Conservation (phyloP, 176 grass and related monocot species). For the Urochloa ruziziensis region DNA sequence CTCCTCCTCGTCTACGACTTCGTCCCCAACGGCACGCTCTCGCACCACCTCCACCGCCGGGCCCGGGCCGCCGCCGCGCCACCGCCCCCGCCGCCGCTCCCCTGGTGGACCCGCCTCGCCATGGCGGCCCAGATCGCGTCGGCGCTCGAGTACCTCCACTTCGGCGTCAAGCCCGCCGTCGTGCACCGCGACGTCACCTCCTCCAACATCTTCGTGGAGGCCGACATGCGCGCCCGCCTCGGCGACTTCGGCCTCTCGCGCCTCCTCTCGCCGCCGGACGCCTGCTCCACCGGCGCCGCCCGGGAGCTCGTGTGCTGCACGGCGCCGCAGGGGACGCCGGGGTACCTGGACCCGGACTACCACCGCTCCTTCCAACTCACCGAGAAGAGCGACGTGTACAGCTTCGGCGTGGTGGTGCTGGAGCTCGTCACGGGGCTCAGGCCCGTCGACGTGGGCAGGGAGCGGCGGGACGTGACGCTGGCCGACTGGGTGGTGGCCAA, state of each 20-base stretch:
- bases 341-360: conserved; percentile 94
- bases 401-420: conserved; percentile 94
- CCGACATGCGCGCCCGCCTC: conserved; percentile 86
- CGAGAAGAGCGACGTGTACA: conserved; percentile 98
- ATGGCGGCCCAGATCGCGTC: conserved; percentile 86
- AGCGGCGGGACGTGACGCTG: conserved; percentile 76
- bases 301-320: conserved; percentile 90
- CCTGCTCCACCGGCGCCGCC: conserved; percentile 51
- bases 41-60: conserved; percentile 79
- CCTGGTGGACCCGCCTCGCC: conserved; percentile 70
- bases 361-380: conserved; percentile 91
- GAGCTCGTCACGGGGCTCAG: conserved; percentile 86
- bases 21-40: conserved; percentile 93
- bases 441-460: conserved; percentile 77
- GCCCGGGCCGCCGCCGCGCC: background rate
- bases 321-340: conserved; percentile 88
- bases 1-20: conserved; percentile 95
- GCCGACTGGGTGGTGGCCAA: conserved; percentile 87
- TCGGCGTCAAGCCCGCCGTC: conserved; percentile 78
- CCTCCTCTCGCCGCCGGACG: conserved; percentile 62
- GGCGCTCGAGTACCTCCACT: conserved; percentile 94
- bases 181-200: conserved; percentile 98
- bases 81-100: conserved; percentile 32
- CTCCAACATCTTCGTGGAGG: conserved; percentile 90
- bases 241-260: conserved; percentile 95